These are phyloP conservation scores for Quercus parvula DNA, from an alignment of 306 rosid species.

Conservation along the genomic window DNA sequence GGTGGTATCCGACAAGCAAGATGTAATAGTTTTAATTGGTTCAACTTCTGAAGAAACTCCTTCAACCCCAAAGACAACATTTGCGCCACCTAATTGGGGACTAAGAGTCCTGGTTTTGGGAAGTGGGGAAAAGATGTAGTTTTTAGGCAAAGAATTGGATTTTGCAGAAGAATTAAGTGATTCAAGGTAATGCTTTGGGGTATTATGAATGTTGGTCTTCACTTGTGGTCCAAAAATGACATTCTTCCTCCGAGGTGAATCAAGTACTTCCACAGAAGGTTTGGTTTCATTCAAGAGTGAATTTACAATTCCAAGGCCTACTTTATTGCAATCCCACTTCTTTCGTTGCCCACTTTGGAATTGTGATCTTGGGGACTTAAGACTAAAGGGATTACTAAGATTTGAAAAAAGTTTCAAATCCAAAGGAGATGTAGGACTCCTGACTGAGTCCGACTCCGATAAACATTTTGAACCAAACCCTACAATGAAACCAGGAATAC, in stretches of 20 bases:
- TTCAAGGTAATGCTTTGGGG: slow-evolving; percentile 35
- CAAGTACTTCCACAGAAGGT: slow-evolving; percentile 39
- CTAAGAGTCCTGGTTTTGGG: slow-evolving; percentile 32
- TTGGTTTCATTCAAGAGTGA: slow-evolving; percentile 56
- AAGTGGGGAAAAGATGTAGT: slow-evolving; percentile 51
- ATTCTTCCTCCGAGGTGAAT: slow-evolving; percentile 47
- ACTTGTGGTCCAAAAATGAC: slow-evolving; percentile 72
- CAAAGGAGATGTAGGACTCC: slow-evolving; percentile 85
- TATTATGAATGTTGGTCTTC: slow-evolving; percentile 34
- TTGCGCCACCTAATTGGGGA: slow-evolving; percentile 27
- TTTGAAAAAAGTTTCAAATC: slow-evolving; percentile 63
- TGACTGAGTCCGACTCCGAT: slow-evolving; percentile 54
- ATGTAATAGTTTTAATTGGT: slow-evolving; percentile 22
- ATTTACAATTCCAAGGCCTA: slow-evolving; percentile 76
- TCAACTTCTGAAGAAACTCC: slow-evolving; percentile 32
- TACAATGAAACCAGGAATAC: slow-evolving; percentile 55
- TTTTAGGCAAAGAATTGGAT: slow-evolving; percentile 69
- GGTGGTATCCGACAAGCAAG: slow-evolving; percentile 37
- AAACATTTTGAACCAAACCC: slow-evolving; percentile 52
- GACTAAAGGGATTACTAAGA: slow-evolving; percentile 51
- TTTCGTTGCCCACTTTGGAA: slow-evolving; percentile 36
- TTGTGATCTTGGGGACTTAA: slow-evolving; percentile 31
- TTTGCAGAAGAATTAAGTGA: slow-evolving; percentile 41
- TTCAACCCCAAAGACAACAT: slow-evolving; percentile 27
- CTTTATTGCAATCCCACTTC: slow-evolving; percentile 46